These are phyloP conservation scores for Trematosphaeria pertusa DNA, from an alignment of 2,329 filamentous ascomycete species.

Conservation along the genomic window DNA sequence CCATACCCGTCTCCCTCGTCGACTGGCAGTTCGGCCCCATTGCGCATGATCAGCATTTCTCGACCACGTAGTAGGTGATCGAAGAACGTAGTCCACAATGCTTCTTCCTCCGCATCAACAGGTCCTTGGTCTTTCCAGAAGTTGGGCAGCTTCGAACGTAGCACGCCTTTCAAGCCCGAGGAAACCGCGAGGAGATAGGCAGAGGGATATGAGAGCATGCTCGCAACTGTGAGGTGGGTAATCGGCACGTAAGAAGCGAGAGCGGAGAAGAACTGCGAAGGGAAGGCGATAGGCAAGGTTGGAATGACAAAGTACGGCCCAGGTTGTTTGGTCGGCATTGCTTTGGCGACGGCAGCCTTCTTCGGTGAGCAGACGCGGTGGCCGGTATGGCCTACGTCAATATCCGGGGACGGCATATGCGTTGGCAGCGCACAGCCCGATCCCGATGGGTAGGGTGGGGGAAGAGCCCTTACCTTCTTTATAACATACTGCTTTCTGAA, in stretches of 20 bases:
- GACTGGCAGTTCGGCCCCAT: neutral
- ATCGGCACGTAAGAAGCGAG: constrained; percentile 4
- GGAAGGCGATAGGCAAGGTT: constrained; percentile 16
- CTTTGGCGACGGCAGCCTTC: neutral
- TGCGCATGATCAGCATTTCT: neutral
- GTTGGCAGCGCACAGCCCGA: no score
- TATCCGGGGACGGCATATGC: no score
- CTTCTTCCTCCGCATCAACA: neutral
- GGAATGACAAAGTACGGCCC: constrained; percentile 16
- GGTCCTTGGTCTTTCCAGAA: neutral
- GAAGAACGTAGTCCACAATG: constrained; percentile 1
- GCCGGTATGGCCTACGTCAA: neutral
- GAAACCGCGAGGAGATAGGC: neutral
- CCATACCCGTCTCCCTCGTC: neutral
- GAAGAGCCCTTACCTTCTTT: no score
- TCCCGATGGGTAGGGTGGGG: no score
- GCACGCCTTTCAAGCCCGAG: neutral
- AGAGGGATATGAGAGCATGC: constrained; percentile 3
- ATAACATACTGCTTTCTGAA: no score
- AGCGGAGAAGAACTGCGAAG: constrained; percentile 10
- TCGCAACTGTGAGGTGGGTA: neutral
- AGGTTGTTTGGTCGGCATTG: neutral
- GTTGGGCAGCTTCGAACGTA: neutral
- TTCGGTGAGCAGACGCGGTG: neutral
- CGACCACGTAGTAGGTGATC: neutral